These are phyloP conservation scores for Candida tetrigidarum DNA, from an alignment of 1,139 yeast genomes.

Conservation along the genomic window DNA sequence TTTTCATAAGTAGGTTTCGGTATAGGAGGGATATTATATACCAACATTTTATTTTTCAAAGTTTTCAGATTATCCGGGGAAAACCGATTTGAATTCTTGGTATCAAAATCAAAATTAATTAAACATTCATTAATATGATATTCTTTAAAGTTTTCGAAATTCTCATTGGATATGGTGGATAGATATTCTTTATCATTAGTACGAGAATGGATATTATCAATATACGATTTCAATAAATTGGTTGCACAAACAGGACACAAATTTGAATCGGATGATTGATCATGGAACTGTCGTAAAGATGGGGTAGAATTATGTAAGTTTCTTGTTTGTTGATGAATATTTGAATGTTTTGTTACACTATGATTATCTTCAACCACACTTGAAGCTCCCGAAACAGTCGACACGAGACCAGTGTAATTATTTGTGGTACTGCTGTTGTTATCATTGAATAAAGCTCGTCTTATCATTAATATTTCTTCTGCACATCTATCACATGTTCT, in stretches of 20 bases:
- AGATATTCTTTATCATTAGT: slow-evolving; percentile 19
- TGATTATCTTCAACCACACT: slow-evolving; percentile 17
- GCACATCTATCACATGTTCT: slow-evolving; percentile 77
- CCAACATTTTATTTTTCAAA: slow-evolving; percentile 79
- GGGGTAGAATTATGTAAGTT: slow-evolving; percentile 13
- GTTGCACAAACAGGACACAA: slow-evolving; percentile 51
- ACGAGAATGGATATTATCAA: slow-evolving; percentile 23
- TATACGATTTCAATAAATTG: slow-evolving; percentile 59
- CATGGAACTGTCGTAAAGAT: slow-evolving; percentile 14
- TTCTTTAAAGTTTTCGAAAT: slow-evolving; percentile 57
- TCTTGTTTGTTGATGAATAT: slow-evolving; percentile 13
- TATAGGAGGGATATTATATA: slow-evolving; percentile 69
- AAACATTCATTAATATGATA: slow-evolving; percentile 74
- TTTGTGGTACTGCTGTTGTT: neutral
- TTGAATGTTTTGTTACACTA: slow-evolving; percentile 29
- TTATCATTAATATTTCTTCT: slow-evolving; percentile 61
- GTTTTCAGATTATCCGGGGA: slow-evolving; percentile 45
- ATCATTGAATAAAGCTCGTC: slow-evolving; percentile 41
- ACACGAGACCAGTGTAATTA: neutral
- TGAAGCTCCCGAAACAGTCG: neutral
- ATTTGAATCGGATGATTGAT: slow-evolving; percentile 36
- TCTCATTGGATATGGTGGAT: slow-evolving; percentile 23
- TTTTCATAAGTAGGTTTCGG: slow-evolving; percentile 46
- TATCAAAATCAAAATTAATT: slow-evolving; percentile 64
- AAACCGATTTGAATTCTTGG: slow-evolving; percentile 55